Conservation (phyloP, 345 rosid genomes). For the Geranium brycei region DNA sequence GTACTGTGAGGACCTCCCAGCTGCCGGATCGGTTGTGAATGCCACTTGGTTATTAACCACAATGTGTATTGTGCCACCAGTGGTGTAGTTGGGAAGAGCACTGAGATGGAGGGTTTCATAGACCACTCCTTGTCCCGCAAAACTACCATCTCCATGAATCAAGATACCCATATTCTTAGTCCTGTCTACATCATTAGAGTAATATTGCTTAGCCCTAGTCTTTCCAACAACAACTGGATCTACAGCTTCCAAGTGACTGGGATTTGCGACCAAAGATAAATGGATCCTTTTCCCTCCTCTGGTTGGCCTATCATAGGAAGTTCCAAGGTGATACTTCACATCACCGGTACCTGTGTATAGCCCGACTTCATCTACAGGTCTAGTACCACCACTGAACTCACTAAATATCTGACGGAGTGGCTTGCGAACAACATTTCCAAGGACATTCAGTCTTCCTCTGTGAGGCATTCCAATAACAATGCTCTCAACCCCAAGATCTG, state of each 20-base stretch:
- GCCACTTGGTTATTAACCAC: constrained; percentile 89
- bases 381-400: constrained; percentile 59
- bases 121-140: constrained; percentile 83
- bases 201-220: constrained; percentile 75
- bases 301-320: constrained; percentile 81
- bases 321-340: constrained; percentile 76
- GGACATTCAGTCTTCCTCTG: constrained; percentile 65
- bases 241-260: constrained; percentile 86
- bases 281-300: constrained; percentile 80
- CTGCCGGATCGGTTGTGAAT: constrained; percentile 67
- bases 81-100: constrained; percentile 69
- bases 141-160: constrained; percentile 88
- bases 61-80: constrained; percentile 74
- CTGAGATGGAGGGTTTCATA: constrained; percentile 81
- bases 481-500: constrained; percentile 75
- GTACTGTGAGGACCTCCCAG: constrained; percentile 75
- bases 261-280: constrained; percentile 75
- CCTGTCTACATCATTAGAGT: constrained; percentile 48
- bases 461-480: constrained; percentile 59
- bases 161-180: constrained; percentile 60
- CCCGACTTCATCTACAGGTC: constrained; percentile 71
- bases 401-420: constrained; percentile 34
- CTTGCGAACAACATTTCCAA: constrained; percentile 71
- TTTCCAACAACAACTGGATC: constrained; percentile 77
- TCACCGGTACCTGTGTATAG: constrained; percentile 77